Conservation (phyloP, 1,284 basidiomycete genomes). For the Leccinum subspadiceum region DNA sequence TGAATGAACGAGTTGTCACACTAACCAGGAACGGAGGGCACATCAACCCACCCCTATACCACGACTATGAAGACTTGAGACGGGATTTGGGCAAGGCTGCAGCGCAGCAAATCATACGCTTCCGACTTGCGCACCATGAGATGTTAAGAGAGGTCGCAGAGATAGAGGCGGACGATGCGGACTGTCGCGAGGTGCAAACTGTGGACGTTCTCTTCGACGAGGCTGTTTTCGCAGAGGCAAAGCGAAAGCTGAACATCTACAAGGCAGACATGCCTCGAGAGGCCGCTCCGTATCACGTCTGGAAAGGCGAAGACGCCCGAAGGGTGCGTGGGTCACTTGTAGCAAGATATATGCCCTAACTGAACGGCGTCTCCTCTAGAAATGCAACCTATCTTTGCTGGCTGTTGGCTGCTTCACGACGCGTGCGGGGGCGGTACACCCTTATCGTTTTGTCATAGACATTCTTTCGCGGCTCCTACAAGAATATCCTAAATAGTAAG, state of each 20-base stretch:
- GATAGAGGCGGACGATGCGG: conserved; percentile 42
- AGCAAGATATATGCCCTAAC: not conserved
- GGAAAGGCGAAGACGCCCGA: conserved; percentile 36
- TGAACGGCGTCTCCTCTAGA: conserved; percentile 29
- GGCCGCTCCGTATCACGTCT: conserved; percentile 35
- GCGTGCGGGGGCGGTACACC: conserved; percentile 53
- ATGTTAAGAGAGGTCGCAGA: conserved; percentile 46
- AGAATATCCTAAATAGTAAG: conserved; percentile 40
- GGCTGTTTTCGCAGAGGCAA: conserved; percentile 39
- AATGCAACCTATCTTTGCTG: conserved; percentile 41
- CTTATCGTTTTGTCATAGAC: conserved; percentile 56
- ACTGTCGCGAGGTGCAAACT: conserved; percentile 47
- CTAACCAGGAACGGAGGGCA: conserved; percentile 65
- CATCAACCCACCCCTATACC: conserved; percentile 59
- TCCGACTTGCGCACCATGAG: conserved; percentile 58
- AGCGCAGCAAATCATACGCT: conserved; percentile 57
- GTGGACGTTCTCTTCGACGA: conserved; percentile 49
- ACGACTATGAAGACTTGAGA: conserved; percentile 56
- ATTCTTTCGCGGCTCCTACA: conserved; percentile 48
- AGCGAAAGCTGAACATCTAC: conserved; percentile 41
- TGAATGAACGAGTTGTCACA: not conserved
- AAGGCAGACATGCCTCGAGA: conserved; percentile 46
- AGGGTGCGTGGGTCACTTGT: conserved; percentile 28
- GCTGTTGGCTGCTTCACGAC: conserved; percentile 48
- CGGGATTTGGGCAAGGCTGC: conserved; percentile 42